A percentile compares a stretch with the other conserved stretches of the same genome.
phyloP scores from a whole-genome alignment of 2,329 filamentous ascomycete species.

The Aspergillus japonicus region DNA sequence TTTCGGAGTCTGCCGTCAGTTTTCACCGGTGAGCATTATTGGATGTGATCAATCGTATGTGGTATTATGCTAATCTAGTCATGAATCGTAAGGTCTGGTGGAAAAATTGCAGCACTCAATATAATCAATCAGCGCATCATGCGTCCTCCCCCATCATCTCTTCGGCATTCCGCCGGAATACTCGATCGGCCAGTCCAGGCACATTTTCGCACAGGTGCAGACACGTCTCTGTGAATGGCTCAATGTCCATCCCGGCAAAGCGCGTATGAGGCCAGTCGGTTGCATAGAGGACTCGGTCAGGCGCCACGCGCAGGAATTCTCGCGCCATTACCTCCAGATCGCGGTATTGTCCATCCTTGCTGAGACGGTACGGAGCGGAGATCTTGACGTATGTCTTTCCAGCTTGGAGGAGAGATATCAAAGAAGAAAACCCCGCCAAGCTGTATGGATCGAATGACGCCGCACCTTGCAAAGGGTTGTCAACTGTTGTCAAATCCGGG shows the following conservation, averaged over 20 bases:
- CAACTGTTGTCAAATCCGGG: constrained; percentile 38
- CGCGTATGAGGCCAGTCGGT: constrained; percentile 66
- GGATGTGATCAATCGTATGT: background rate
- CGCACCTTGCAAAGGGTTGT: constrained; percentile 11
- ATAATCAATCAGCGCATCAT: background rate
- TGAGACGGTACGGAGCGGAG: constrained; percentile 59
- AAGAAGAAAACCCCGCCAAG: constrained; percentile 51
- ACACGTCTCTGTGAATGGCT: constrained; percentile 54
- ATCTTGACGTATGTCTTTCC: constrained; percentile 58
- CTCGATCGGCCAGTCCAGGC: constrained; percentile 45
- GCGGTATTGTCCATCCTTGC: constrained; percentile 43
- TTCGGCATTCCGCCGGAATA: constrained; percentile 59
- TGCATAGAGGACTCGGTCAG: constrained; percentile 55
- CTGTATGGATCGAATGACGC: constrained; percentile 42
- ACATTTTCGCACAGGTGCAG: constrained; percentile 54
- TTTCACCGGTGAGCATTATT: background rate
- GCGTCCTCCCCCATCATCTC: constrained; percentile 40
- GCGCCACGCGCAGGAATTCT: constrained; percentile 50
- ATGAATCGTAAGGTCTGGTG: background rate
- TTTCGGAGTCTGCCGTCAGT: background rate
- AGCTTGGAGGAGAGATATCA: constrained; percentile 48
- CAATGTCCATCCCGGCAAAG: constrained; percentile 58
- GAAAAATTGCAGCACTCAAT: background rate
- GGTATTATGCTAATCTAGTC: constrained; percentile 1
- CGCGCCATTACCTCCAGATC: constrained; percentile 51